Conservation (phyloP, 768 basidiomycete genomes). For the Fomitopsis serialis region DNA sequence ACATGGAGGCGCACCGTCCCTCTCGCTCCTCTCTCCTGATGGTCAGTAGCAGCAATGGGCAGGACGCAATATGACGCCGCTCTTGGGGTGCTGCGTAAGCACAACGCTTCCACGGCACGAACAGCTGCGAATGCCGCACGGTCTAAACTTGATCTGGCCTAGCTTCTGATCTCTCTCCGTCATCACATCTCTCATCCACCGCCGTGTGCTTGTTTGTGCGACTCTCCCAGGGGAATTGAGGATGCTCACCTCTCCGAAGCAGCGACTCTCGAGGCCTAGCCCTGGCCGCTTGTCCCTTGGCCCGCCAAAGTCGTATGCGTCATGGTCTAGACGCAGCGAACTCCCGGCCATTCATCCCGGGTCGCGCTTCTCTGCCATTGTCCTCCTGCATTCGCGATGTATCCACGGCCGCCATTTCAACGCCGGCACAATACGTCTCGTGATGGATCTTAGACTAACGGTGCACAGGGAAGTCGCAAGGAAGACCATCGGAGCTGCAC, state of each 20-base stretch:
- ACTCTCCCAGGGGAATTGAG: background rate
- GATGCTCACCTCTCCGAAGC: background rate
- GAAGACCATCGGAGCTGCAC: background rate
- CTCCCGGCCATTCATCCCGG: background rate
- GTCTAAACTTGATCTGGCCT: slow-evolving; percentile 1
- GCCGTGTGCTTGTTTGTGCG: background rate
- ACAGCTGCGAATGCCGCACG: background rate
- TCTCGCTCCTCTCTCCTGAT: too few relatives aligned
- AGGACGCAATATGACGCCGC: too few relatives aligned
- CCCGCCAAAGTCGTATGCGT: background rate
- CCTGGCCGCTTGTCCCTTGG: background rate
- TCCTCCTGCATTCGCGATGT: background rate
- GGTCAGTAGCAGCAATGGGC: background rate
- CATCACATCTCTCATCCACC: slow-evolving; percentile 1
- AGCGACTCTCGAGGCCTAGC: background rate
- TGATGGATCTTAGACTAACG: background rate
- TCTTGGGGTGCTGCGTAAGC: background rate
- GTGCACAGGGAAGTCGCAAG: background rate
- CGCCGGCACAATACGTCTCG: background rate
- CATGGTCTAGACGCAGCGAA: slow-evolving; percentile 3
- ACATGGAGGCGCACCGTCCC: too few relatives aligned
- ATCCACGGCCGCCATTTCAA: background rate
- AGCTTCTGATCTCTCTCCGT: background rate
- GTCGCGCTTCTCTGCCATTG: background rate
- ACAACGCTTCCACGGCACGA: background rate